Evolutionary conservation across 1,139 yeast genomes (phyloP), one percentile per base, ranked within the genome.

Genomic region (Sugiyamaella japonica): DNA sequence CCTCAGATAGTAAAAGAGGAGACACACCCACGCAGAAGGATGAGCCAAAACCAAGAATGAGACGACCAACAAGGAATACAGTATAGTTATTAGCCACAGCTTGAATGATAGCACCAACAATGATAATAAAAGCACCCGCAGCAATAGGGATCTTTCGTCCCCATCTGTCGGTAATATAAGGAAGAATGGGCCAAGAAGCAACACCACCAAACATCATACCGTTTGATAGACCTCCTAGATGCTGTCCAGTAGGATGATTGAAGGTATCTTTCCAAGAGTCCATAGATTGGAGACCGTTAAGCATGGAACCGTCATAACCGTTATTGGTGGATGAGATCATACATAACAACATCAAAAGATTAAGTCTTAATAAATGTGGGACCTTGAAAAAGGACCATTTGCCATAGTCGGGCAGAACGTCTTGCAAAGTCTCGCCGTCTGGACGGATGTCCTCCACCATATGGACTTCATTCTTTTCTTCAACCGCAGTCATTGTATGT

Each of bases 11-110:
- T 9, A 56, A 43, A 37, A 52, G 48, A 28, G 60, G 59, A 17
- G 60, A 45, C 13, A 41, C 20, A 16, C 45, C 43, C n/a, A 46
- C 34, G 90, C 75, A 8, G 96, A 88, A 0, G 96, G 97, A 56
- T 86, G 81, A 61, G 97, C 98, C 44, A 89, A 96, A 87, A 20
- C 98, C 98, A 84, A 91, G 87, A 47, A 91, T 76, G 63, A 91
- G 85, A 70, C 98, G 79, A 39, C 98, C 99, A 13, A 75, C 84
- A 62, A 89, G 84, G 97, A 93, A 91, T 39, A 87, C 84, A 95
- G 97, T 89, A 56, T 89, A 85, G 3, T 83, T 76, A 56, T 82
- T 80, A 5, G 97, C 82, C 34, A 84, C 86, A 56, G 91, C 82
- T 73, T 93, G 98, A 62, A 90, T 76, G 46, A 83, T 79, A 29